These are phyloP conservation scores for Flaveria robusta DNA, from an alignment of 129 eudicot species.

Conservation along the genomic window DNA sequence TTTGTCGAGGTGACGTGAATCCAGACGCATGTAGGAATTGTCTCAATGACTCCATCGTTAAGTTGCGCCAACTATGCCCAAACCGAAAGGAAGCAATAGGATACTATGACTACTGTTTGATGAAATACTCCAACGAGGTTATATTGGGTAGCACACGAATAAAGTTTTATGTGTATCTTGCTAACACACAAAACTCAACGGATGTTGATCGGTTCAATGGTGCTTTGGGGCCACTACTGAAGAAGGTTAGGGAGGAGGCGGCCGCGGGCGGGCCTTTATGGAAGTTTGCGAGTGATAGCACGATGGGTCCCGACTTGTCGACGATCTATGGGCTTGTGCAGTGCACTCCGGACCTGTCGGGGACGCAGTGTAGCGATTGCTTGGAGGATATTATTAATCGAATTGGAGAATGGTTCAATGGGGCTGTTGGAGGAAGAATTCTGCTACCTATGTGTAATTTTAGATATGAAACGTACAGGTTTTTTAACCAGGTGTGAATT, in stretches of 20 bases:
- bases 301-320: background rate
- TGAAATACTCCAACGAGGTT: slow-evolving; percentile 37
- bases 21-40: slow-evolving; percentile 31
- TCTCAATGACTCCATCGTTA: slow-evolving; percentile 15
- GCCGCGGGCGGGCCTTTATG: slow-evolving; percentile 22
- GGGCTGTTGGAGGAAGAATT: slow-evolving; percentile 23
- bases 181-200: background rate
- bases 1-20: slow-evolving; percentile 49
- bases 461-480: slow-evolving; percentile 24
- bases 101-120: slow-evolving; percentile 33
- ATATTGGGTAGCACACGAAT: background rate
- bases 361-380: slow-evolving; percentile 21
- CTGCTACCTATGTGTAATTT: slow-evolving; percentile 28
- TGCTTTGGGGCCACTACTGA: slow-evolving; percentile 16
- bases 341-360: slow-evolving; percentile 45
- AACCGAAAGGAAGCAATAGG: slow-evolving; percentile 39
- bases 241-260: slow-evolving; percentile 17
- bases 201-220: slow-evolving; percentile 10
- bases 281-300: slow-evolving; percentile 36
- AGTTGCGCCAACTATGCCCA: slow-evolving; percentile 29
- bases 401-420: background rate
- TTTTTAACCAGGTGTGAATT: slow-evolving; percentile 18
- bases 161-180: background rate
- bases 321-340: slow-evolving; percentile 39
- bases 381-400: background rate